Conservation (phyloP, 306 rosid species). For the Prunus dulcis region DNA sequence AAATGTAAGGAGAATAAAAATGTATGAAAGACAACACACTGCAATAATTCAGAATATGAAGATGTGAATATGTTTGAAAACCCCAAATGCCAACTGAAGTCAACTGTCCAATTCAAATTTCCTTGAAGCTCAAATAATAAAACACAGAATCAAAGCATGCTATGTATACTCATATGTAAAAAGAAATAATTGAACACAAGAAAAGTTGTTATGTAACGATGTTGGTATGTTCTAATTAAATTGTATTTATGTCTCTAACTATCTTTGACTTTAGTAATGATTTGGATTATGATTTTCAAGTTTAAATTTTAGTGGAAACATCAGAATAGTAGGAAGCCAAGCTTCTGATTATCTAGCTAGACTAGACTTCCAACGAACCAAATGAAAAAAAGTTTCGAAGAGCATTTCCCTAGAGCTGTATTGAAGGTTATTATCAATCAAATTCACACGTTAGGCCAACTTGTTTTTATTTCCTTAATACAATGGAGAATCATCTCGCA, state of each 20-base stretch:
- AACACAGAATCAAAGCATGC: not conserved
- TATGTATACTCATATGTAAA: not conserved
- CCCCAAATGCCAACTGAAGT: not conserved
- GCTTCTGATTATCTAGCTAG: not conserved
- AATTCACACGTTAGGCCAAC: not conserved
- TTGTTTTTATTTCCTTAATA: not conserved
- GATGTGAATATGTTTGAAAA: not conserved
- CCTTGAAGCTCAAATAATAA: slow-evolving; percentile 1
- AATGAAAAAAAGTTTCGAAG: not conserved
- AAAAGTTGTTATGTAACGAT: too few species aligned
- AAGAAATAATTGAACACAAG: too few species aligned
- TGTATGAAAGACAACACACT: not conserved
- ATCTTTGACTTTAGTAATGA: not conserved
- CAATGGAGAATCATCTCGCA: not conserved
- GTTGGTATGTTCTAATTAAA: not conserved
- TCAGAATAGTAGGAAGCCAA: not conserved
- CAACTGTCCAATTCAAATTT: not conserved
- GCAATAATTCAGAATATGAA: not conserved
- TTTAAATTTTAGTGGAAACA: not conserved
- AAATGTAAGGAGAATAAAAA: slow-evolving; percentile 30
- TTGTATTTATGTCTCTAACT: not conserved
- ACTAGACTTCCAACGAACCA: not conserved
- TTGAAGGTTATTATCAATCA: not conserved
- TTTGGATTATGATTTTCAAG: not conserved
- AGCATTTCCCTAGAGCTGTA: not conserved